Base-by-base conservation (phyloP, 2,329 filamentous ascomycete species). In the Dryadomyces quercus-mongolicae region DNA sequence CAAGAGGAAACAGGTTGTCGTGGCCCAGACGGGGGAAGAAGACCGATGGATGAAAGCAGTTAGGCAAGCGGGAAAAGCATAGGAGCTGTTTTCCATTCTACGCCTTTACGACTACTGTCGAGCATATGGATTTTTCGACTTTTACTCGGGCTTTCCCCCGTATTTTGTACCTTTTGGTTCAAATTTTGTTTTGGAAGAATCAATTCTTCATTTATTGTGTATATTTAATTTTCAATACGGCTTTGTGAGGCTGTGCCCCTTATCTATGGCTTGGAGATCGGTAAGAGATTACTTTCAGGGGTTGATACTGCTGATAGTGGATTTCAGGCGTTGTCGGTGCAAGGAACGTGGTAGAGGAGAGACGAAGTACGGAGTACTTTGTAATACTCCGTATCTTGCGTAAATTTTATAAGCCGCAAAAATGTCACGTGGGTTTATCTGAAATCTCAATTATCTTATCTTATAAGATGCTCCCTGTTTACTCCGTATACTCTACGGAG, bases 11-110 rank as follows among this genome's bases (percentile, higher is more conserved):
- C 66, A 61, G 3, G 65, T 65, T 13, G 65, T 70, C 2, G 62
- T 72, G 8, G 71, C 70, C 10, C 68, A 69, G 55, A 59, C 67
- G 7, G 74, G 74, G 9, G 71, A 74, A n/a, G 75, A 77, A 58
- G 74, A 77, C 56, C 66, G 68, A 25, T 74, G 71, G 69, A 73
- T 74, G 61, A 62, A 63, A 53, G 61, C 66, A 3, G 68, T 74
- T 12, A 60, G 68, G 42, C 67, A 68, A 18, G 70, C 68, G 5
- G 71, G 71, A 42, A 52, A 52, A 16, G 49, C 22, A 13, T 52
- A 52, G 25, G 40, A 36, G 9, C 16, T 20, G 7, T 9, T 44
- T 20, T 44, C 22, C 3, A 20, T 16, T 46, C 34, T 38, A 52
- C 42, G 51, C 51, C 44, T 18, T 52, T 20, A 52, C 43, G 51